phyloP scores from a whole-genome alignment of 108 stramenopile species.

The Fragilaria radians region DNA sequence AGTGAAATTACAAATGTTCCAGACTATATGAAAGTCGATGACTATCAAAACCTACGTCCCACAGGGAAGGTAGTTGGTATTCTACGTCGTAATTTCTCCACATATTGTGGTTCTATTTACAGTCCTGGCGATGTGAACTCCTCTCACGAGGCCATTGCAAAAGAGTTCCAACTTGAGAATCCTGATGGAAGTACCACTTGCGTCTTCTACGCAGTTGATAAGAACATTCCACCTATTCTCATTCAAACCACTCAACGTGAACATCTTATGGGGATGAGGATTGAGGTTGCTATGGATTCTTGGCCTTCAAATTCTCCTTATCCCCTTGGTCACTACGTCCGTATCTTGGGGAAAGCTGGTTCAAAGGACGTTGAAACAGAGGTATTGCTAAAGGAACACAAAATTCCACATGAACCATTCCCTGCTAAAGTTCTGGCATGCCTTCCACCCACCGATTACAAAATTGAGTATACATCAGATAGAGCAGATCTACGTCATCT shows the following conservation, averaged over 20 bases:
- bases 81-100: constrained; percentile 70
- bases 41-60: constrained; percentile 40
- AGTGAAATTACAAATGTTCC: constrained; percentile 59
- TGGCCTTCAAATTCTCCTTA: constrained; percentile 87
- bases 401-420: constrained; percentile 94
- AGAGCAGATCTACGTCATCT: constrained; percentile 85
- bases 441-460: constrained; percentile 90
- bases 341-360: constrained; percentile 82
- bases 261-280: constrained; percentile 63
- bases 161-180: constrained; percentile 65
- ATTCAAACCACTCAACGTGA: constrained; percentile 76
- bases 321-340: constrained; percentile 92
- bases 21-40: constrained; percentile 40
- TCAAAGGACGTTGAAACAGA: constrained; percentile 95
- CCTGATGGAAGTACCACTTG: constrained; percentile 70
- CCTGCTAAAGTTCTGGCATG: constrained; percentile 94
- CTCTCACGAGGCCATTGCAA: constrained; percentile 64
- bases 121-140: constrained; percentile 12
- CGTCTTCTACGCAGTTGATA: constrained; percentile 91
- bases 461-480: constrained; percentile 77
- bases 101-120: constrained; percentile 70
- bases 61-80: constrained; percentile 89
- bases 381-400: constrained; percentile 90
- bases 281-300: constrained; percentile 82
- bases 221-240: constrained; percentile 71